Conservation (phyloP, 352 stramenopile genomes). For the Pythium scleroteichum region DNA sequence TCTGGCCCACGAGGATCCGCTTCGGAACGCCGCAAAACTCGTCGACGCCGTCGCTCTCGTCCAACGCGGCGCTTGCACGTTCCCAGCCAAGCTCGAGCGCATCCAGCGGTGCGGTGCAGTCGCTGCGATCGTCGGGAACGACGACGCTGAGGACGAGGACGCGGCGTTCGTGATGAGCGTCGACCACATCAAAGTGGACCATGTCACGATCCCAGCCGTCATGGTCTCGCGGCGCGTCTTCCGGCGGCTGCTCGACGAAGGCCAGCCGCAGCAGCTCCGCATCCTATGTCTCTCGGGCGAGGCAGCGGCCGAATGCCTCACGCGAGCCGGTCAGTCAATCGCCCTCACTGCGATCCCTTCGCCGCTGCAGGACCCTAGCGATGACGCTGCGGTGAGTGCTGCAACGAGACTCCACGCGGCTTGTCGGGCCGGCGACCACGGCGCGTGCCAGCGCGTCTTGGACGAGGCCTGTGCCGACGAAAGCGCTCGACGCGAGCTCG, state of each 20-base stretch:
- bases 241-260: conserved; percentile 30
- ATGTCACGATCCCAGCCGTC: conserved; percentile 65
- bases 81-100: conserved; percentile 67
- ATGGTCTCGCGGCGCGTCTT: conserved; percentile 63
- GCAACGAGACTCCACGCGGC: conserved; percentile 26
- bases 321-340: conserved; percentile 20
- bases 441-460: conserved; percentile 38
- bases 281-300: conserved; percentile 60
- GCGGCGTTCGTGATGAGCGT: conserved; percentile 78
- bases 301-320: conserved; percentile 35
- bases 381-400: background rate
- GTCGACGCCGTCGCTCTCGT: conserved; percentile 48
- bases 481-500: conserved; percentile 16
- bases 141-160: conserved; percentile 47
- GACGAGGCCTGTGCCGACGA: conserved; percentile 28
- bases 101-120: conserved; percentile 55
- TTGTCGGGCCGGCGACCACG: conserved; percentile 49
- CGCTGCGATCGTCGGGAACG: conserved; percentile 68
- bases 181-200: conserved; percentile 59
- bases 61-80: conserved; percentile 61
- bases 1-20: conserved; percentile 35
- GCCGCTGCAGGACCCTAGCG: background rate
- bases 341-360: conserved; percentile 28
- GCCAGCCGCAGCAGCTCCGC: conserved; percentile 29
- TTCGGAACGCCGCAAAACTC: conserved; percentile 42